Evolutionary conservation across 441 rosid species (phyloP).

Genomic region (Eruca vesicaria): DNA sequence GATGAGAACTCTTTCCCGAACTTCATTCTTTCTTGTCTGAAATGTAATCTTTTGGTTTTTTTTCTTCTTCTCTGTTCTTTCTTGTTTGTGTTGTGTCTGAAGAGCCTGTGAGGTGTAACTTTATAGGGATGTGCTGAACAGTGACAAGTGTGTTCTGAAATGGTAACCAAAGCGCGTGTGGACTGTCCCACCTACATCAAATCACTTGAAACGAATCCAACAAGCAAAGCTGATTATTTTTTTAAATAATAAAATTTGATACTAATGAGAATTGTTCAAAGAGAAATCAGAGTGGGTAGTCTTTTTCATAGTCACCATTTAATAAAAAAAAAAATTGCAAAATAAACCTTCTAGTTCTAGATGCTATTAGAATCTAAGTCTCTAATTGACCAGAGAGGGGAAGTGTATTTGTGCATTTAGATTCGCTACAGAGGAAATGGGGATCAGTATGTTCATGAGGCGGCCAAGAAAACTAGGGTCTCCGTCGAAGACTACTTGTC

Average conservation of each 20-base stretch:
- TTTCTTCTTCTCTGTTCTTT: neutral
- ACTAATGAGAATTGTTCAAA: neutral
- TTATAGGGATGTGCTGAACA: neutral
- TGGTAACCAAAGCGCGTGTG: neutral
- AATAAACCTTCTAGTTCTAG: neutral
- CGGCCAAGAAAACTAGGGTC: neutral
- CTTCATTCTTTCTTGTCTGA: conserved; percentile 46
- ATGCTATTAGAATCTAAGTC: neutral
- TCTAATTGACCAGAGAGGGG: neutral
- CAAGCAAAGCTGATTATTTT: neutral
- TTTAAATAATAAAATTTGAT: neutral
- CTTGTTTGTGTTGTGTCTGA: conserved; percentile 4
- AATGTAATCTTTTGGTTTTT: neutral
- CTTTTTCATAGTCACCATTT: neutral
- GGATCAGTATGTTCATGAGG: neutral
- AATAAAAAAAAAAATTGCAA: neutral
- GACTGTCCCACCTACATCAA: neutral
- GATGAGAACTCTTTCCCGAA: conserved; percentile 69
- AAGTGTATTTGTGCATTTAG: neutral
- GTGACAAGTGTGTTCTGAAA: neutral
- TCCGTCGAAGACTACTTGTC: neutral
- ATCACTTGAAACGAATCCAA: neutral
- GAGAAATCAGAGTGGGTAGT: neutral
- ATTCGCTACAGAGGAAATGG: neutral
- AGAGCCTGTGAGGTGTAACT: neutral